Evolutionary conservation across 345 rosid species (phyloP).

Genomic region (Acer saccharum): DNA sequence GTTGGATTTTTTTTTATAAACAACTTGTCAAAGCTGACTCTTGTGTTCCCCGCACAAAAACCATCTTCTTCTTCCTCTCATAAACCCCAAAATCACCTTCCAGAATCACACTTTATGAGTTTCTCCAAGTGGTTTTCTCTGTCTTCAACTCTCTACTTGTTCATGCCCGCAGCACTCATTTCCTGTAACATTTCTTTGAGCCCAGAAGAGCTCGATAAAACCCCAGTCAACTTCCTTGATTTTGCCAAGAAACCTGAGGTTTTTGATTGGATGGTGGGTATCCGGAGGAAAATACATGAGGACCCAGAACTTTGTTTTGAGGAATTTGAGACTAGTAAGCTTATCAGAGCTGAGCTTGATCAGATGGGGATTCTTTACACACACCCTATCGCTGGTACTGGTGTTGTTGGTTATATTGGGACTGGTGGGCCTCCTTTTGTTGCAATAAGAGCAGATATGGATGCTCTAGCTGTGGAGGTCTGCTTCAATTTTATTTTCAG

Average conservation of each 20-base stretch:
- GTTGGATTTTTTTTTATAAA: background rate
- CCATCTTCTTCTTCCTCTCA: background rate
- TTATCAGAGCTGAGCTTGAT: conserved; percentile 64
- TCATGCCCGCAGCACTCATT: conserved; percentile 6
- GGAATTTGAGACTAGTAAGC: conserved; percentile 65
- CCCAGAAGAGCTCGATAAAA: conserved; percentile 28
- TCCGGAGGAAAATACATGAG: conserved; percentile 59
- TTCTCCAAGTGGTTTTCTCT: conserved; percentile 21
- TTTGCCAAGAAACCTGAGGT: conserved; percentile 40
- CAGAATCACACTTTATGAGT: conserved; percentile 26
- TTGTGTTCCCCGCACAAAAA: background rate
- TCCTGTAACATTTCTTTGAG: conserved; percentile 15
- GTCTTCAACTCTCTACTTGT: conserved; percentile 19
- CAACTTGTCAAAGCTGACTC: background rate
- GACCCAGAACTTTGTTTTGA: conserved; percentile 63
- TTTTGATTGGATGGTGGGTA: conserved; percentile 42
- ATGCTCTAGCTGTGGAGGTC: conserved; percentile 90
- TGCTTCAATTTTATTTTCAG: background rate
- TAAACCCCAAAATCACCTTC: background rate
- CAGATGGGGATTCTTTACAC: conserved; percentile 44
- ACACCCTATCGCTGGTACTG: conserved; percentile 53
- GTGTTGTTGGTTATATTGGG: conserved; percentile 50
- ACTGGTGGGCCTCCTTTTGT: conserved; percentile 55
- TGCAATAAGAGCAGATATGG: conserved; percentile 93
- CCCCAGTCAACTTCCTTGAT: conserved; percentile 42